phyloP scores from a whole-genome alignment of 164 flowering plant species.

The Nymphaea thermarum region DNA sequence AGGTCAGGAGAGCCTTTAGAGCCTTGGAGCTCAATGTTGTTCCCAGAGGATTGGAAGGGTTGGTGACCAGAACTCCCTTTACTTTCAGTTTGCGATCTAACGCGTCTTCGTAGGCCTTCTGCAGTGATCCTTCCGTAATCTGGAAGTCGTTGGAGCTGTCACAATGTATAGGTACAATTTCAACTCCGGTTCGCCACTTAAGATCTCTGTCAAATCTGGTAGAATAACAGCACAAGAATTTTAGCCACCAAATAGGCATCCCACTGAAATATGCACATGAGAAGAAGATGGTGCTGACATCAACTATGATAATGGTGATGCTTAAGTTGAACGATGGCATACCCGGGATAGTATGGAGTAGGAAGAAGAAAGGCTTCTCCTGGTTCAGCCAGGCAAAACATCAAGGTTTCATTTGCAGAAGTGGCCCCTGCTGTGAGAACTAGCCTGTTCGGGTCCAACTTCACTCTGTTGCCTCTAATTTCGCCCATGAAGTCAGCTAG shows the following conservation, averaged over 20 bases:
- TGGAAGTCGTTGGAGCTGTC: conserved; percentile 20
- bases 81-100: conserved; percentile 16
- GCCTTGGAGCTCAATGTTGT: conserved; percentile 18
- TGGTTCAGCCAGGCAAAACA: conserved; percentile 36
- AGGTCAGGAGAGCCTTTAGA: conserved; percentile 19
- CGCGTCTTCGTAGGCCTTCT: conserved; percentile 22
- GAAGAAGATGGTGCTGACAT: not conserved
- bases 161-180: conserved; percentile 27
- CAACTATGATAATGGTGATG: not conserved
- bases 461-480: conserved; percentile 29
- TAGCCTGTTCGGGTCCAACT: conserved; percentile 26
- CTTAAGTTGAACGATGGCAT: not conserved
- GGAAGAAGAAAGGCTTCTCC: conserved; percentile 43
- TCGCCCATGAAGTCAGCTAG: conserved; percentile 30
- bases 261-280: not conserved
- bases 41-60: conserved; percentile 35
- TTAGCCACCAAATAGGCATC: not conserved
- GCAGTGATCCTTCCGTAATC: conserved; percentile 22
- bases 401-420: conserved; percentile 37
- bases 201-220: conserved; percentile 32
- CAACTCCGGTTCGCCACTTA: conserved; percentile 28
- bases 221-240: not conserved
- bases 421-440: conserved; percentile 50
- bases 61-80: conserved; percentile 28
- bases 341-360: conserved; percentile 45